A percentile compares a stretch with the other conserved stretches of the same genome.
phyloP scores from a whole-genome alignment of 1,284 basidiomycete genomes.

The Leccinum proximum region DNA sequence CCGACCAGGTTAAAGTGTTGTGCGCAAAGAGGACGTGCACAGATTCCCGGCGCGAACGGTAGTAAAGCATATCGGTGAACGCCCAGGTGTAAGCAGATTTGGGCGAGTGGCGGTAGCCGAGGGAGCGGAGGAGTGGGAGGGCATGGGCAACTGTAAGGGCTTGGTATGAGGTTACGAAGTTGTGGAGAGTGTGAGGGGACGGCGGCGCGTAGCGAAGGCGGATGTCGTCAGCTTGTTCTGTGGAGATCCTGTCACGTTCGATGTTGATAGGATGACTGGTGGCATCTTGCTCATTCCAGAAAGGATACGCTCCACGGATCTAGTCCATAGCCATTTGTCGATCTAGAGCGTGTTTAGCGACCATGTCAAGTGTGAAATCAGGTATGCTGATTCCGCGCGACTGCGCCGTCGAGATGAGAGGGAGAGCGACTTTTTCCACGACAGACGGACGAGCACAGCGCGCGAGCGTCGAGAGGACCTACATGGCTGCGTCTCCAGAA shows the following conservation, averaged over 20 bases:
- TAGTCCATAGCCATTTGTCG: slow-evolving; percentile 7
- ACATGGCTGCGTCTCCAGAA: slow-evolving; percentile 12
- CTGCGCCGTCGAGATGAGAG: slow-evolving; percentile 20
- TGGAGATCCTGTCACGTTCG: slow-evolving; percentile 26
- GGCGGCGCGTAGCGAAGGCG: too few relatives aligned
- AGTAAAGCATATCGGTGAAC: too few relatives aligned
- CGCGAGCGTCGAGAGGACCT: slow-evolving; percentile 24
- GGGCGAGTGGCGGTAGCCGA: too few relatives aligned
- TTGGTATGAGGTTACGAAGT: too few relatives aligned
- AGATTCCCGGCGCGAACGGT: too few relatives aligned
- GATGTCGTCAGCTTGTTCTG: too few relatives aligned
- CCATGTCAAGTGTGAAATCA: slow-evolving; percentile 26
- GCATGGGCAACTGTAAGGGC: too few relatives aligned
- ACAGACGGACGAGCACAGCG: slow-evolving; percentile 19
- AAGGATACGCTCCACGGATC: slow-evolving; percentile 18
- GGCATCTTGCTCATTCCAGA: slow-evolving; percentile 7
- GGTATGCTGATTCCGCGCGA: slow-evolving; percentile 10
- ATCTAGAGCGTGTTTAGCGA: slow-evolving; percentile 4
- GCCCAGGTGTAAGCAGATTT: too few relatives aligned
- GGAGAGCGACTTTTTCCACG: slow-evolving; percentile 19
- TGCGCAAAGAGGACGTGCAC: too few relatives aligned
- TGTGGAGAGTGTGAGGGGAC: too few relatives aligned
- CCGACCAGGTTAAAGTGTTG: too few relatives aligned
- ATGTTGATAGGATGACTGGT: neutral
- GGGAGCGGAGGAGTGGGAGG: too few relatives aligned